Evolutionary conservation across 495 filamentous ascomycete species (phyloP).

Genomic region (Neurospora sp.): DNA sequence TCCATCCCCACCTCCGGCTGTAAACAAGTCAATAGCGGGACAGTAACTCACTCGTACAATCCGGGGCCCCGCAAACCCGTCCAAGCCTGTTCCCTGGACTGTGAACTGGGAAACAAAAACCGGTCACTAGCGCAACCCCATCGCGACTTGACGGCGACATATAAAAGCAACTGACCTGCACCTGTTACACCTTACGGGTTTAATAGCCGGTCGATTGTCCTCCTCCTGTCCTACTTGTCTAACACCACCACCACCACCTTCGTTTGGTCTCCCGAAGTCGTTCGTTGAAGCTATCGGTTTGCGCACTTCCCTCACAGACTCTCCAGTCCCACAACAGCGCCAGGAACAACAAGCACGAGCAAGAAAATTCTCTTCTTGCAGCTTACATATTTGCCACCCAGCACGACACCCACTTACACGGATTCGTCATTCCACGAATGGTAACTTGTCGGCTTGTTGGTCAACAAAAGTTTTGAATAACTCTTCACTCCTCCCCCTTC

Average conservation of each 20-base stretch:
- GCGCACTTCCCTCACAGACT: not conserved
- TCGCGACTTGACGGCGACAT: not conserved
- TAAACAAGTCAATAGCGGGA: not conserved
- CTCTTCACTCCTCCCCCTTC: not conserved
- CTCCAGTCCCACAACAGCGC: not conserved
- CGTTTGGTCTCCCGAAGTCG: not conserved
- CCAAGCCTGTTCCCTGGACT: not conserved
- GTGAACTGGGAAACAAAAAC: not conserved
- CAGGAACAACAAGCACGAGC: not conserved
- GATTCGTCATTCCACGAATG: slow-evolving; percentile 3
- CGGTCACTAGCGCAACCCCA: not conserved
- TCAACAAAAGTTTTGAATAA: slow-evolving; percentile 3
- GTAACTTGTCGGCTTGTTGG: slow-evolving; percentile 1
- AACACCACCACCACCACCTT: not conserved
- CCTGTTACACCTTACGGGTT: not conserved
- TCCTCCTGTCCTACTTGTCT: not conserved
- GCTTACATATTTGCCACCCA: slow-evolving; percentile 25
- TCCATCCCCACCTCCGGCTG: not conserved
- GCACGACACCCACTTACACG: slow-evolving; percentile 2
- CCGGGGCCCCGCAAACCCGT: not conserved
- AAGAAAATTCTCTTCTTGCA: slow-evolving; percentile 22
- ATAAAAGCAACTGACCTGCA: slow-evolving; percentile 1
- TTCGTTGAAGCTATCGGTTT: not conserved
- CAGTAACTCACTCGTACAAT: not conserved
- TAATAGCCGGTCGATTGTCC: not conserved